Base-by-base conservation (phyloP, 306 rosid species). In the Cucurbita pepo region DNA sequence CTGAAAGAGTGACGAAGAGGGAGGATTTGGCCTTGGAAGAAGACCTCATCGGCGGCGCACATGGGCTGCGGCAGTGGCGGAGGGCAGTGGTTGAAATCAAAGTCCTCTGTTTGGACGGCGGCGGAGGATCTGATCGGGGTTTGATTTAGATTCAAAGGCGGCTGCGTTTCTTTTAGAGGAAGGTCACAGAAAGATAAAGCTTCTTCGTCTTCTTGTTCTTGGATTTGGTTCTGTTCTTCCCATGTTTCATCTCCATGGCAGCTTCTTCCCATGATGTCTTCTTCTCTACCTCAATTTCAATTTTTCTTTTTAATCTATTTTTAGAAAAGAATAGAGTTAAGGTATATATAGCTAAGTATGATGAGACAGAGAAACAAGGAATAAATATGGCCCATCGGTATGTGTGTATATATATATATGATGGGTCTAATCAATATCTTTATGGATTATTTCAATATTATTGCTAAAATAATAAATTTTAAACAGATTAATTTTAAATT, bases 11-110 rank as follows among this genome's bases (percentile, higher is more conserved):
- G 77, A 4, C 86, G 88, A 2, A 83, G 74, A 1, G 99, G 99
- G 3, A 95, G 92, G 34, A 95, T 85, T 71, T 86, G 92, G n/a
- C 99, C 99, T 71, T 80, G 79, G 50, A 89, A 95, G 86, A 95
- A 91, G 30, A 95, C 81, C 11, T 95, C 95, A 56, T 95, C 99
- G 0, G 99, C 99, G 0, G 79, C 82, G 16, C 95, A 95, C 97
- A 95, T 95, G 74, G 83, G 73, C 3, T 30, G 34, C 0, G 84
- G 67, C 6, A 75, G 81, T 9, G 45, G 34, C 51, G 69, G 51
- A 7, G 15, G 69, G 52, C 78, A 74, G 5, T 86, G 77, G 9
- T 72, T 51, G 60, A 95, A 95, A 72, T 91, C 81, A 43, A 95
- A 50, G 38, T 88, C 10, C 36, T 75, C 76, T 10, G 77, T 53